phyloP scores from a whole-genome alignment of 306 rosid species.

The Cucurbita moschata region DNA sequence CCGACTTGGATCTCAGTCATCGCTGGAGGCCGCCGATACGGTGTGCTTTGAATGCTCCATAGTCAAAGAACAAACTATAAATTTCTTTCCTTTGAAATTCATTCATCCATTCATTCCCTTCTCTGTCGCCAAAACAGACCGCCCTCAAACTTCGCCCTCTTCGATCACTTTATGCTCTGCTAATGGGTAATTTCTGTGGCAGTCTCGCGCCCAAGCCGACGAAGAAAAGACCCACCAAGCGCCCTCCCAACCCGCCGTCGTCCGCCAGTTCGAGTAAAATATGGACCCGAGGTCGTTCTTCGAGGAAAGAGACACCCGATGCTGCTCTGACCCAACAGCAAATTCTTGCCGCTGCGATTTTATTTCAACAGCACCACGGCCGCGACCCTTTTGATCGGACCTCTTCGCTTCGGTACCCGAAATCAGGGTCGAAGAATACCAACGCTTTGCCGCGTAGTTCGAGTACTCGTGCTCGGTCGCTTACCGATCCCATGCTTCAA shows the following conservation, averaged over 20 bases:
- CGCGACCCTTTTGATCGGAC: slow-evolving; percentile 65
- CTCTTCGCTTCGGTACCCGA: slow-evolving; percentile 55
- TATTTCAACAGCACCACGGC: slow-evolving; percentile 39
- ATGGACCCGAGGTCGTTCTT: slow-evolving; percentile 42
- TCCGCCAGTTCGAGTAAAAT: slow-evolving; percentile 22
- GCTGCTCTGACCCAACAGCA: slow-evolving; percentile 52
- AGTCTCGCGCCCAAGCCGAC: slow-evolving; percentile 28
- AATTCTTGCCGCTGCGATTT: slow-evolving; percentile 78
- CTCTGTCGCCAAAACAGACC: neutral
- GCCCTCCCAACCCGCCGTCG: slow-evolving; percentile 35
- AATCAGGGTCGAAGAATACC: slow-evolving; percentile 40
- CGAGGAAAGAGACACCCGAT: slow-evolving; percentile 43
- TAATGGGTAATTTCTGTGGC: slow-evolving; percentile 84
- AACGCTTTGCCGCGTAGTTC: slow-evolving; percentile 62
- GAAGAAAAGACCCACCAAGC: slow-evolving; percentile 30
- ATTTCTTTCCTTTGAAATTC: neutral
- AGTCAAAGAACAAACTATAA: neutral
- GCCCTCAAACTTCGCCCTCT: neutral
- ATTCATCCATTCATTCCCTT: neutral
- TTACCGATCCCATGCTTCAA: slow-evolving; percentile 76
- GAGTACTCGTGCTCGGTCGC: slow-evolving; percentile 74
- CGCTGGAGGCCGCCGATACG: neutral
- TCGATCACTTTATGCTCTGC: slow-evolving; percentile 20
- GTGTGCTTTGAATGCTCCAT: neutral
- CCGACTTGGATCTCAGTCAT: neutral